These are phyloP conservation scores for Fusarium acutatum DNA, from an alignment of 2,329 filamentous ascomycete species.

Conservation along the genomic window DNA sequence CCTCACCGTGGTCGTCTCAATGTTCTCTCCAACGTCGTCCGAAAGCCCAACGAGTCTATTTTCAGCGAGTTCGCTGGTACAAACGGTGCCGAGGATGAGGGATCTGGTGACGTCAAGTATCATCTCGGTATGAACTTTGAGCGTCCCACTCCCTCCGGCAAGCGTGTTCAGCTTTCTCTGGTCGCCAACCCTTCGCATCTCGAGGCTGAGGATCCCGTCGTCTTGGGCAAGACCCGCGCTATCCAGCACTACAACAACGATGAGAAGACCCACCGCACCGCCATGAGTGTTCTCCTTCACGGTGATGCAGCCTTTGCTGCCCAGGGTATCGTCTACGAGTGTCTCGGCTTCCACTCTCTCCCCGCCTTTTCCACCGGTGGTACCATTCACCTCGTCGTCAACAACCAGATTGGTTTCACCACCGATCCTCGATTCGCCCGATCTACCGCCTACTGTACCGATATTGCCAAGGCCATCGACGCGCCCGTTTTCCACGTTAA, in stretches of 20 bases:
- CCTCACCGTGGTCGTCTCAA: constrained; percentile 98
- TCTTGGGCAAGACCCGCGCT: constrained; percentile 95
- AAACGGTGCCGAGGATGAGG: constrained; percentile 88
- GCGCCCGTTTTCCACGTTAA: constrained; percentile 99
- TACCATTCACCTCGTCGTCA: constrained; percentile 96
- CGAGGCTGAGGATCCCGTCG: constrained; percentile 97
- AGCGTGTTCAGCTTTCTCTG: constrained; percentile 98
- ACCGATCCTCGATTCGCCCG: constrained; percentile 97
- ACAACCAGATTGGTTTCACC: constrained; percentile 99
- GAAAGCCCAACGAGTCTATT: constrained; percentile 99
- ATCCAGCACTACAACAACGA: constrained; percentile 99
- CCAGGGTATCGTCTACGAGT: constrained; percentile 98
- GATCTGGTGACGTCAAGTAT: constrained; percentile 99
- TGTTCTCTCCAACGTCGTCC: constrained; percentile 96
- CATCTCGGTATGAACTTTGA: constrained; percentile 99
- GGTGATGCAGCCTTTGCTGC: constrained; percentile 97
- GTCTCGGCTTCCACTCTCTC: constrained; percentile 94
- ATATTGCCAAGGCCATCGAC: constrained; percentile 98
- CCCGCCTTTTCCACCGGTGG: constrained; percentile 97
- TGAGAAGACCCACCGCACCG: constrained; percentile 85
- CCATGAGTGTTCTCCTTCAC: constrained; percentile 96
- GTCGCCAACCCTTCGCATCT: constrained; percentile 98
- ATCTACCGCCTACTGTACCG: constrained; percentile 98
- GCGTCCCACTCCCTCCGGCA: constrained; percentile 95
- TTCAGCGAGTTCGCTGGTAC: constrained; percentile 97